A percentile compares a stretch with the other conserved stretches of the same genome.
Evolutionary conservation across 108 stramenopile genomes (phyloP).

Genomic region (Skeletonema potamos): DNA sequence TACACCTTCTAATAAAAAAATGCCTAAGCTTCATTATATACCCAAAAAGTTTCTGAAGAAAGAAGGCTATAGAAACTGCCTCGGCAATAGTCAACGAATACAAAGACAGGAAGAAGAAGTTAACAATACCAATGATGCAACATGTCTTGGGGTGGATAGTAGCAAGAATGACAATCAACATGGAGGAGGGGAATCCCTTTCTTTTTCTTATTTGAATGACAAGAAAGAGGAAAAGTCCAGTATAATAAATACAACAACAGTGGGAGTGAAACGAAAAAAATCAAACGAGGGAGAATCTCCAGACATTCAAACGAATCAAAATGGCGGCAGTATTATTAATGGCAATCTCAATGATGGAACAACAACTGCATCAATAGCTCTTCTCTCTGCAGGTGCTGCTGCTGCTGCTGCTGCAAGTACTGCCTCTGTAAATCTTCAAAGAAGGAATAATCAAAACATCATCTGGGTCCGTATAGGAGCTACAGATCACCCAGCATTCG

Average conservation of each 20-base stretch:
- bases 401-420: not conserved
- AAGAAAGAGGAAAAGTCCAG: not conserved
- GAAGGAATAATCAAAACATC: not conserved
- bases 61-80: not conserved
- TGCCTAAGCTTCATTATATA: conserved; percentile 1
- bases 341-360: not conserved
- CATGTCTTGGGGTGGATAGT: not conserved
- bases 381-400: not conserved
- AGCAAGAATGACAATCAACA: not conserved
- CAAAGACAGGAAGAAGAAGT: not conserved
- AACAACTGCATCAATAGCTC: not conserved
- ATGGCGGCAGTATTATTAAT: too few relatives aligned
- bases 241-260: not conserved
- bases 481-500: not conserved
- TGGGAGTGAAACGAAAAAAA: not conserved
- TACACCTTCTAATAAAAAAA: too few relatives aligned
- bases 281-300: not conserved
- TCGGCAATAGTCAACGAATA: not conserved
- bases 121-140: not conserved
- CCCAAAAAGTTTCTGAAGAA: not conserved
- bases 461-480: not conserved
- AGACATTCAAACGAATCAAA: not conserved
- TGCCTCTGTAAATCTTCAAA: not conserved
- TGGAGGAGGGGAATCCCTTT: not conserved
- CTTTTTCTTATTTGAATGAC: too few relatives aligned